phyloP scores from a whole-genome alignment of 495 filamentous ascomycete species.

The Chaetomium fimeti region DNA sequence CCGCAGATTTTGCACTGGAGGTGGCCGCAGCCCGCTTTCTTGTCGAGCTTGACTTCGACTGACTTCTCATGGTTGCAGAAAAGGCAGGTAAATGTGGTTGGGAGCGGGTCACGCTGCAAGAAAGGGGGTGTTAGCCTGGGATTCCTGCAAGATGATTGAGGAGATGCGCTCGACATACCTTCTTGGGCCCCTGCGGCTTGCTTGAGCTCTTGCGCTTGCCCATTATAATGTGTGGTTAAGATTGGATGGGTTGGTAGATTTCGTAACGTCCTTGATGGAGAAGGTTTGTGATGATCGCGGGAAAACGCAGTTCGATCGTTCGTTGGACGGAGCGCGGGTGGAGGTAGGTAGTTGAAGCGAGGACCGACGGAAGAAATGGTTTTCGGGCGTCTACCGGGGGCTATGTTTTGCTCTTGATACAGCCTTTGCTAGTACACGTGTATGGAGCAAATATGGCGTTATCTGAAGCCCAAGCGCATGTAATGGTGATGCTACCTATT shows the following conservation, averaged over 20 bases:
- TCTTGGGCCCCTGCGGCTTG: conserved; percentile 79
- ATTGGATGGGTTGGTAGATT: background rate
- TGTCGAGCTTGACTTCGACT: conserved; percentile 83
- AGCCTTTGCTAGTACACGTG: no score
- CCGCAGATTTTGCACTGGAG: conserved; percentile 91
- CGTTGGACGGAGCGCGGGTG: background rate
- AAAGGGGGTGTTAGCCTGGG: conserved; percentile 11
- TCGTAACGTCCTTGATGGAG: background rate
- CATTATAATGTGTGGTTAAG: conserved; percentile 36
- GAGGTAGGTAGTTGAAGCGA: background rate
- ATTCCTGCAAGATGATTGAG: background rate
- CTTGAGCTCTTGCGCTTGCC: conserved; percentile 91
- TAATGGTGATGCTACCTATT: background rate
- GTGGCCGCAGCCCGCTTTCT: conserved; percentile 79
- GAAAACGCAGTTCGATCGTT: background rate
- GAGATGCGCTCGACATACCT: conserved; percentile 51
- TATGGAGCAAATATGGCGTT: background rate
- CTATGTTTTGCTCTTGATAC: no score
- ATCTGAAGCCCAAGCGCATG: background rate
- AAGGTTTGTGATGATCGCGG: background rate
- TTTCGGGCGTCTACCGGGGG: no score
- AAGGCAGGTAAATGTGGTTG: conserved; percentile 86
- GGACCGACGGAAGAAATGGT: background rate
- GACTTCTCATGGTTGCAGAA: conserved; percentile 98
- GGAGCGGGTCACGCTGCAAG: conserved; percentile 75